These are phyloP conservation scores for Penicillium paradoxum DNA, from an alignment of 495 filamentous ascomycete genomes.

Conservation along the genomic window DNA sequence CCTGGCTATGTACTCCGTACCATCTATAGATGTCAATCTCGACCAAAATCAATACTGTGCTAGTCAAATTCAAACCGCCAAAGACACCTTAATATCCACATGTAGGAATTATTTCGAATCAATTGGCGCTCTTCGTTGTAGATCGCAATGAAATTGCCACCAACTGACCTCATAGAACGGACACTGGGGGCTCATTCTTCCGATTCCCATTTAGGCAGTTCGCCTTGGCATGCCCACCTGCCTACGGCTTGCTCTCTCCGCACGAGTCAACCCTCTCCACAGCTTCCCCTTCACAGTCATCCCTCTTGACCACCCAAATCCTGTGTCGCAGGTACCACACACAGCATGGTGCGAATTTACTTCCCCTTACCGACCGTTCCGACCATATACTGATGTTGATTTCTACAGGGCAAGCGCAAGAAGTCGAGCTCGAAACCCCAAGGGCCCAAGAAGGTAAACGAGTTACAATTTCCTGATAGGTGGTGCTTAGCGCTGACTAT, in stretches of 20 bases:
- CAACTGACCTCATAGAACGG: conserved; percentile 6
- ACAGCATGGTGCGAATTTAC: conserved; percentile 16
- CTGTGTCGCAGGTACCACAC: not conserved
- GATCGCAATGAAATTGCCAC: not conserved
- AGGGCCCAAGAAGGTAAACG: conserved; percentile 71
- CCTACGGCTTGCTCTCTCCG: conserved; percentile 14
- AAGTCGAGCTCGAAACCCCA: conserved; percentile 81
- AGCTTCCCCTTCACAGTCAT: not conserved
- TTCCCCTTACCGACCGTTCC: not conserved
- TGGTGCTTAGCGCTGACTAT: conserved; percentile 1
- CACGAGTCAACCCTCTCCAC: conserved; percentile 13
- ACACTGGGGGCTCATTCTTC: conserved; percentile 8
- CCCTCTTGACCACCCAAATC: not conserved
- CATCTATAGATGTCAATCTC: not conserved
- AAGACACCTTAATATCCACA: not conserved
- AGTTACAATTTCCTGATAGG: not conserved
- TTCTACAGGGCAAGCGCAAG: conserved; percentile 82
- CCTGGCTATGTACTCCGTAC: too few species aligned
- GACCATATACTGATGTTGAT: not conserved
- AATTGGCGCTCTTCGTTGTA: not conserved
- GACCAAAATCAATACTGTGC: not conserved
- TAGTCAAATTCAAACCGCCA: not conserved
- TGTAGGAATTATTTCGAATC: not conserved
- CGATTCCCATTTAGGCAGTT: conserved; percentile 3
- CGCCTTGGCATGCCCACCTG: not conserved